phyloP scores from a whole-genome alignment of 78 protist species.

The slime mould (Dictyostelium discoideum) region DNA sequence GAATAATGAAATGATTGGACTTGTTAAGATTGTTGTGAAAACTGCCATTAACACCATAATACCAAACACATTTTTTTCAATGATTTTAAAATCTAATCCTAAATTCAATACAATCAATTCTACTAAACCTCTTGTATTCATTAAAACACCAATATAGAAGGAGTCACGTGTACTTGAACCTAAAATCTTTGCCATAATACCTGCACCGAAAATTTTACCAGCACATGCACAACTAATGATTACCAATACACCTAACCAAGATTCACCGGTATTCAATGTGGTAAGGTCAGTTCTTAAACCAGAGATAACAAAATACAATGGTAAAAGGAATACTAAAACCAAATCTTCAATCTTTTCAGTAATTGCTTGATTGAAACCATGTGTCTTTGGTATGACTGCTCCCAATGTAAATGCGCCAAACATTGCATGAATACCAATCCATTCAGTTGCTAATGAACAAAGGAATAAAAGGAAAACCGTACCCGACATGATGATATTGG shows the following conservation, averaged over 20 bases:
- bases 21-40: conserved; percentile 59
- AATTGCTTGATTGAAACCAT: conserved; percentile 69
- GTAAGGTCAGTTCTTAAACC: conserved; percentile 79
- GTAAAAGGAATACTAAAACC: conserved; percentile 79
- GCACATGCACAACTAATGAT: conserved; percentile 64
- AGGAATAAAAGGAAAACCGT: conserved; percentile 9
- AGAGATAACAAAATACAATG: conserved; percentile 78
- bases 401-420: conserved; percentile 86
- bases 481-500: conserved; percentile 32
- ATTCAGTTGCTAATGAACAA: conserved; percentile 63
- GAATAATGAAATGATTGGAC: conserved; percentile 44
- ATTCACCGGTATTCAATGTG: conserved; percentile 32
- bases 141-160: conserved; percentile 70
- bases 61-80: conserved; percentile 51
- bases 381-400: conserved; percentile 58
- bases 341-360: conserved; percentile 78
- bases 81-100: conserved; percentile 72
- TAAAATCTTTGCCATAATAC: background rate
- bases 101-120: conserved; percentile 85
- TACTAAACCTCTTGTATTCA: conserved; percentile 86
- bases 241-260: conserved; percentile 69
- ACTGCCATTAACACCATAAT: conserved; percentile 82
- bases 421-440: conserved; percentile 85
- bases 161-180: conserved; percentile 61
- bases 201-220: conserved; percentile 67